These are phyloP conservation scores for Ceratobasidium sp. DNA, from an alignment of 1,284 basidiomycete species.

Conservation along the genomic window DNA sequence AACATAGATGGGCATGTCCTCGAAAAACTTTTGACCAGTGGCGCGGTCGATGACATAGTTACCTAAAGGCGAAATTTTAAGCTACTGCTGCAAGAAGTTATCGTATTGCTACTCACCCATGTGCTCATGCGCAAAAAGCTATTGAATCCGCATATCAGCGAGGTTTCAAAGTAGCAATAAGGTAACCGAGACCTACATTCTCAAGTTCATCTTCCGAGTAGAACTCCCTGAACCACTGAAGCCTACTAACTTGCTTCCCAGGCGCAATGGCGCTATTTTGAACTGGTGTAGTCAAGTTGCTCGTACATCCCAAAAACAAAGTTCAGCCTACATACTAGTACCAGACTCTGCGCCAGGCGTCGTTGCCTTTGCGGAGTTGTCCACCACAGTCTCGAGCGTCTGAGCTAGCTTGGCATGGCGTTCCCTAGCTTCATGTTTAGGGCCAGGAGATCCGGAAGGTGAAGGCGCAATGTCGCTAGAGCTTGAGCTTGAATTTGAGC, in stretches of 20 bases:
- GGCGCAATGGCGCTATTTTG: slow-evolving; percentile 28
- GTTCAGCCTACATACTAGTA: slow-evolving; percentile 15
- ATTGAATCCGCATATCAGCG: background rate
- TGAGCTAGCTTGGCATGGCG: slow-evolving; percentile 26
- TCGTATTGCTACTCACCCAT: slow-evolving; percentile 50
- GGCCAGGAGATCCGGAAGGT: background rate
- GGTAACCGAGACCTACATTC: slow-evolving; percentile 29
- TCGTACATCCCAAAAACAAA: background rate
- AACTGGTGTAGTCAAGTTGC: background rate
- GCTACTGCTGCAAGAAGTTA: background rate
- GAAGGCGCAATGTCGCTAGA: background rate
- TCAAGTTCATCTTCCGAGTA: slow-evolving; percentile 46
- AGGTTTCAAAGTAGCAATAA: background rate
- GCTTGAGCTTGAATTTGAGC: slow-evolving; percentile 17
- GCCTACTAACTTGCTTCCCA: slow-evolving; percentile 1
- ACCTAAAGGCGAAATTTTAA: slow-evolving; percentile 43
- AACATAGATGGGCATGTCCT: slow-evolving; percentile 66
- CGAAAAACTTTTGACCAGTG: slow-evolving; percentile 63
- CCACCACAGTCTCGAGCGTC: slow-evolving; percentile 5
- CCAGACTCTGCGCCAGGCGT: slow-evolving; percentile 1
- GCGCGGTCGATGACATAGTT: slow-evolving; percentile 60
- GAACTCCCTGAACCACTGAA: slow-evolving; percentile 40
- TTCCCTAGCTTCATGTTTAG: slow-evolving; percentile 27
- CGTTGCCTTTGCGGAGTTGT: slow-evolving; percentile 26
- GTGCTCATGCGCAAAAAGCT: slow-evolving; percentile 47